Percentiles rank a stretch among this genome's conserved stretches.
phyloP scores from a whole-genome alignment of 2,329 filamentous ascomycete genomes.

The Mollisia scopiformis region DNA sequence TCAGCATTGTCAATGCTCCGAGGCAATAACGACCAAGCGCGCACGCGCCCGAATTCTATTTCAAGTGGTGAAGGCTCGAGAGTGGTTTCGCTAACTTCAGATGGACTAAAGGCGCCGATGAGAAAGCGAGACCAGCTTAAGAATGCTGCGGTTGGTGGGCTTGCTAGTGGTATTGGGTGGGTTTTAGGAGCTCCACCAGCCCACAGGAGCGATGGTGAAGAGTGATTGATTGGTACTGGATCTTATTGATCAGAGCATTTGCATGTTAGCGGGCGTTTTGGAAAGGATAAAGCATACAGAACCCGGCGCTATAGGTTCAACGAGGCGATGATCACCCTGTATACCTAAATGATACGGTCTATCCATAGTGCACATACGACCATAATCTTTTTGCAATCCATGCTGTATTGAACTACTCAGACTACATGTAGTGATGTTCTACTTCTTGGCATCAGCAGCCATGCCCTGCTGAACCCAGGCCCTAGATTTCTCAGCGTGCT shows the following conservation, averaged over 20 bases:
- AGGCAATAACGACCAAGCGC: conserved; percentile 10
- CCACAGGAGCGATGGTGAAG: neutral
- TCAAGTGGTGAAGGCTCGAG: conserved; percentile 24
- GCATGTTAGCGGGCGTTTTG: conserved; percentile 4
- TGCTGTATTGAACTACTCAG: neutral
- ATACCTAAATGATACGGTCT: neutral
- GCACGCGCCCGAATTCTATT: conserved; percentile 1
- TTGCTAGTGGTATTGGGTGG: conserved; percentile 71
- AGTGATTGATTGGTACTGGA: neutral
- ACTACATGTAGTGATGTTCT: neutral
- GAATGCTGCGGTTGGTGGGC: conserved; percentile 67
- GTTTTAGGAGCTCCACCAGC: conserved; percentile 57
- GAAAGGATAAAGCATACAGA: neutral
- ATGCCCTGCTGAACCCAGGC: conserved; percentile 72
- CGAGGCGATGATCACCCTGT: neutral
- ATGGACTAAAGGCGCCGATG: conserved; percentile 41
- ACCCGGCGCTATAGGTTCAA: neutral
- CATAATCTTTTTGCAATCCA: neutral
- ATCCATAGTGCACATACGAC: neutral
- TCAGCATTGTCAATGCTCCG: conserved; percentile 49
- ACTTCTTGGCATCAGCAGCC: conserved; percentile 41
- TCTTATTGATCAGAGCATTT: neutral
- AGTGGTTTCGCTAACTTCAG: conserved; percentile 11
- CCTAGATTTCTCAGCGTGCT: conserved; percentile 53
- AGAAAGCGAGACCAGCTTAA: conserved; percentile 74